These are phyloP conservation scores for Symbiodinium natans DNA, from an alignment of 73 alveolate genomes.

Conservation along the genomic window DNA sequence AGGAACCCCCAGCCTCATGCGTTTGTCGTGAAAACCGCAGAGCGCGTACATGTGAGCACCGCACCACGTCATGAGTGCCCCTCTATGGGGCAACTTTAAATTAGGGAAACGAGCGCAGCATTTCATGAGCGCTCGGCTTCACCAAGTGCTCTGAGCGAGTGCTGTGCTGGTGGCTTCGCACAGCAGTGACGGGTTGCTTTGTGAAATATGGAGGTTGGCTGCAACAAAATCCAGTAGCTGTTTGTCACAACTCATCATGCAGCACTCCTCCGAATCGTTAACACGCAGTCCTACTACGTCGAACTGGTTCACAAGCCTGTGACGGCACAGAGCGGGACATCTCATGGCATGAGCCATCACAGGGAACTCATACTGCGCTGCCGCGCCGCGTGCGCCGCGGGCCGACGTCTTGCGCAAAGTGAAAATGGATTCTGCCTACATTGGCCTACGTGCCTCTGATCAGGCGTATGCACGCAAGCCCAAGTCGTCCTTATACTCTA, in stretches of 20 bases:
- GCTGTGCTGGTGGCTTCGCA: conserved; percentile 22
- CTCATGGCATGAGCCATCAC: not conserved
- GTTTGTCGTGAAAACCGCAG: too few species aligned
- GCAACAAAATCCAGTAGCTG: not conserved
- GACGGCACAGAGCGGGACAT: not conserved
- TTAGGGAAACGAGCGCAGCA: not conserved
- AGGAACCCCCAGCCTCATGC: conserved; percentile 52
- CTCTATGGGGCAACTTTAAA: too few species aligned
- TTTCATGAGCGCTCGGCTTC: conserved; percentile 5
- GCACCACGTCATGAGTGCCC: too few species aligned
- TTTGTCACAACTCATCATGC: too few species aligned
- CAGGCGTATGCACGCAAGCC: not conserved
- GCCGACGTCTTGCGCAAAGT: not conserved
- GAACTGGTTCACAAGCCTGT: not conserved
- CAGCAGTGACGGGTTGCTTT: not conserved
- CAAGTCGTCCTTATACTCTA: not conserved
- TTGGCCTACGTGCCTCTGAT: too few species aligned
- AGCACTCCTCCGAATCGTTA: too few species aligned
- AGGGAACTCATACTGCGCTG: not conserved
- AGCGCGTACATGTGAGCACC: too few species aligned
- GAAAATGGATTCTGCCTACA: not conserved
- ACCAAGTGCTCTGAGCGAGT: conserved; percentile 14
- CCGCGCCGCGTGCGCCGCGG: not conserved
- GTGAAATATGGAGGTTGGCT: not conserved
- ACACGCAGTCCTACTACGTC: not conserved